Conservation (phyloP, 306 rosid genomes). For the Cicer chorassanicum region DNA sequence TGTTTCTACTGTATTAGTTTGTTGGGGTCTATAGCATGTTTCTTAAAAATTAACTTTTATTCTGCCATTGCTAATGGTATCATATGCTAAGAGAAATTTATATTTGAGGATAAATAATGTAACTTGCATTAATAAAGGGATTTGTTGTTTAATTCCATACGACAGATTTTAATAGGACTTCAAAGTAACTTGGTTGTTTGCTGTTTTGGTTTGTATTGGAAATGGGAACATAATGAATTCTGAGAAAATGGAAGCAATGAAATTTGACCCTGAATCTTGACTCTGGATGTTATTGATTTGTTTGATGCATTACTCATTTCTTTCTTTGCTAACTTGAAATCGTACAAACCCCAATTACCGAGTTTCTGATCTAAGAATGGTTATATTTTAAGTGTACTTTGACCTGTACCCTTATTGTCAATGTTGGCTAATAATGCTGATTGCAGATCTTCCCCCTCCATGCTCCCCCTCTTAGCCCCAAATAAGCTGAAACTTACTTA, state of each 20-base stretch:
- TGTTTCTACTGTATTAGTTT: background rate
- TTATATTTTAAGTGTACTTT: background rate
- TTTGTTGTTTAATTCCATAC: background rate
- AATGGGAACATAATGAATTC: background rate
- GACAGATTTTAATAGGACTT: background rate
- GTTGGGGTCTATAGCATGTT: background rate
- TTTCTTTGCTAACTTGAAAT: conserved; percentile 8
- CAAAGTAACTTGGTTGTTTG: conserved; percentile 15
- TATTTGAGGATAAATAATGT: background rate
- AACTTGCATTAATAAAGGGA: background rate
- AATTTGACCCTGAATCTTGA: background rate
- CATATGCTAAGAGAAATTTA: background rate
- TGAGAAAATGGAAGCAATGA: background rate
- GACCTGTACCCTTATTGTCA: background rate
- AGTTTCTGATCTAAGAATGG: conserved; percentile 18
- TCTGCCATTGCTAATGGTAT: background rate
- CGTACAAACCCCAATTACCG: background rate
- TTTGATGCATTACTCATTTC: background rate
- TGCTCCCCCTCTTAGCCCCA: background rate
- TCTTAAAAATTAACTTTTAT: background rate
- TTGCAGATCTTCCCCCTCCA: background rate
- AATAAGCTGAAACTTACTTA: conserved; percentile 6
- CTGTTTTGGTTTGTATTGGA: conserved; percentile 1
- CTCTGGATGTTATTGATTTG: conserved; percentile 21
- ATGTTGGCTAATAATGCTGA: background rate